A percentile compares a stretch with the other conserved stretches of the same genome.
These are phyloP conservation scores for Alternaria alternata DNA, from an alignment of 2,329 filamentous ascomycete species.

Conservation along the genomic window DNA sequence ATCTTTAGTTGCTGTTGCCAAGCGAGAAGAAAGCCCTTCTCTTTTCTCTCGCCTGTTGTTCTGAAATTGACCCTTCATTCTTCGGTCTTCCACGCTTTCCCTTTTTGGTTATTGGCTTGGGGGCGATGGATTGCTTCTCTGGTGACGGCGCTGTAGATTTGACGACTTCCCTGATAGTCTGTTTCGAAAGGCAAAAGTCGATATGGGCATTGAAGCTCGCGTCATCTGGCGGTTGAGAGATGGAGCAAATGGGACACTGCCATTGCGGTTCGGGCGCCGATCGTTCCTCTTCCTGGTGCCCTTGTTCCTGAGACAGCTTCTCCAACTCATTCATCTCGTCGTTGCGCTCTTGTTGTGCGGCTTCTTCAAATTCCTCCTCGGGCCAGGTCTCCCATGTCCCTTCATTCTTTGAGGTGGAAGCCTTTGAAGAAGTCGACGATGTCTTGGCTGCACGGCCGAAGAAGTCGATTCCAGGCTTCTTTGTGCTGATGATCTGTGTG, in stretches of 20 bases:
- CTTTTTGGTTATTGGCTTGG: slow-evolving; percentile 31
- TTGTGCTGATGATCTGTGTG: slow-evolving; percentile 85
- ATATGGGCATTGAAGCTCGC: slow-evolving; percentile 88
- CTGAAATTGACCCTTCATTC: slow-evolving; percentile 28
- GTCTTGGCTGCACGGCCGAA: slow-evolving; percentile 65
- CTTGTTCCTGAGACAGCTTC: slow-evolving; percentile 67
- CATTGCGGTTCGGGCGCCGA: slow-evolving; percentile 60
- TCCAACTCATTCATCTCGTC: slow-evolving; percentile 70
- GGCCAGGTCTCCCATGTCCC: slow-evolving; percentile 73
- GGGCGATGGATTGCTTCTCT: slow-evolving; percentile 17
- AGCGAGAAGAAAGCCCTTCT: slow-evolving; percentile 44
- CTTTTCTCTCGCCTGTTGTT: slow-evolving; percentile 42
- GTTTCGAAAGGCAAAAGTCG: slow-evolving; percentile 85
- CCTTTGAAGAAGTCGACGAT: slow-evolving; percentile 16
- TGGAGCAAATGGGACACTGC: slow-evolving; percentile 88
- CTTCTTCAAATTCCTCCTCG: slow-evolving; percentile 70
- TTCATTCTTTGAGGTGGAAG: slow-evolving; percentile 26
- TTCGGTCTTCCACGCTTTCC: slow-evolving; percentile 43
- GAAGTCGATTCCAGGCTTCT: slow-evolving; percentile 81
- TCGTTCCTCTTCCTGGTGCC: slow-evolving; percentile 22
- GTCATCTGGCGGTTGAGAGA: slow-evolving; percentile 78
- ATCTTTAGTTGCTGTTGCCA: slow-evolving; percentile 8
- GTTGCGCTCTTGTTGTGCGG: slow-evolving; percentile 66
- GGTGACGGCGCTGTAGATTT: slow-evolving; percentile 55
- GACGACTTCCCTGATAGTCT: slow-evolving; percentile 84